Conservation (phyloP, 2,329 filamentous ascomycete genomes). For the Colletotrichum sidae region DNA sequence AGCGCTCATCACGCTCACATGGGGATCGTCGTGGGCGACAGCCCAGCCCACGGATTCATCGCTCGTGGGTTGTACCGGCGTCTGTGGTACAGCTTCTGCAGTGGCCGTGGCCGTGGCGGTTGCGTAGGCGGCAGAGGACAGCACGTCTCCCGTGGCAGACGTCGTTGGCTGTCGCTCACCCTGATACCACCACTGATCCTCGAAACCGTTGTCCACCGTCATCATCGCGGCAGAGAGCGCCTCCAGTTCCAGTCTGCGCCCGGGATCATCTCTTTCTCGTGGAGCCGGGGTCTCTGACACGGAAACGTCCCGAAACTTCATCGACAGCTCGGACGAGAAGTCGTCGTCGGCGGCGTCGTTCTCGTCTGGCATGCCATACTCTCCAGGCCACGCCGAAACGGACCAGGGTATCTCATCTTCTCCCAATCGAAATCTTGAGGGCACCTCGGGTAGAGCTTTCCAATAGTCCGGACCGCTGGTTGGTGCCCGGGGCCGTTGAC, state of each 20-base stretch:
- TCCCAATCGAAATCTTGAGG: slow-evolving; percentile 55
- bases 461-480: slow-evolving; percentile 44
- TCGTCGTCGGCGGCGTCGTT: slow-evolving; percentile 14
- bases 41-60: slow-evolving; percentile 45
- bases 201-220: slow-evolving; percentile 69
- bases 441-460: slow-evolving; percentile 57
- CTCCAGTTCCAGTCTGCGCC: slow-evolving; percentile 52
- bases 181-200: slow-evolving; percentile 69
- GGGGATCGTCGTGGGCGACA: slow-evolving; percentile 31
- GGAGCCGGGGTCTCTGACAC: not conserved
- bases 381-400: slow-evolving; percentile 48
- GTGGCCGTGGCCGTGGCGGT: slow-evolving; percentile 6
- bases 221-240: slow-evolving; percentile 64
- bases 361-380: slow-evolving; percentile 29
- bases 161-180: slow-evolving; percentile 47
- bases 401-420: slow-evolving; percentile 63
- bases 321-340: slow-evolving; percentile 29
- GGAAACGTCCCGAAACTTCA: slow-evolving; percentile 35
- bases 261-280: slow-evolving; percentile 29
- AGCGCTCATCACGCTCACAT: slow-evolving; percentile 31
- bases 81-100: slow-evolving; percentile 13
- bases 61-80: slow-evolving; percentile 4
- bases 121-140: slow-evolving; percentile 36
- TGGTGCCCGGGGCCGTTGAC: slow-evolving; percentile 30
- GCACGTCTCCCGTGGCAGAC: slow-evolving; percentile 41